Evolutionary conservation across 805 yeast genomes (phyloP).

Genomic region (Starmerella bombicola): DNA sequence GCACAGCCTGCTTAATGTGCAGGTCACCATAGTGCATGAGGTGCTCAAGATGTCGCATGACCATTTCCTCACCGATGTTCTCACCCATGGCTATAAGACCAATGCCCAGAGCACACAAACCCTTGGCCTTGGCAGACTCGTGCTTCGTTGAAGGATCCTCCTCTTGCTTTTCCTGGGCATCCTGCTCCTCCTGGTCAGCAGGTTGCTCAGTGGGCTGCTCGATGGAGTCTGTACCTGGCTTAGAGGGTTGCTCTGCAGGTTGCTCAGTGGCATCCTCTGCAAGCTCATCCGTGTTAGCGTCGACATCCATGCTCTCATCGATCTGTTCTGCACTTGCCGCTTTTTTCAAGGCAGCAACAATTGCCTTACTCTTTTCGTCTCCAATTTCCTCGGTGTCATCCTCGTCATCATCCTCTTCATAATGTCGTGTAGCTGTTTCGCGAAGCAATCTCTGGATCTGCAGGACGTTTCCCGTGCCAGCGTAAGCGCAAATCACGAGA

Average conservation of each 20-base stretch:
- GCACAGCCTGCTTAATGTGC: constrained; percentile 83
- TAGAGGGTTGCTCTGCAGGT: too few species aligned
- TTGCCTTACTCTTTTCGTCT: constrained; percentile 3
- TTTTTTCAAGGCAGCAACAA: constrained; percentile 10
- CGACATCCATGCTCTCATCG: not conserved
- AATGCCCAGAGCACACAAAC: constrained; percentile 86
- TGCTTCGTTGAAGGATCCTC: constrained; percentile 25
- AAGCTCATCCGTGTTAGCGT: constrained; percentile 21
- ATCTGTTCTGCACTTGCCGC: constrained; percentile 3
- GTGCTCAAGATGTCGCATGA: constrained; percentile 91
- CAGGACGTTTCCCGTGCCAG: constrained; percentile 94
- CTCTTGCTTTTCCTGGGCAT: constrained; percentile 24
- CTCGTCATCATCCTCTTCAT: constrained; percentile 51
- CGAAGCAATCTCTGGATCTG: constrained; percentile 85
- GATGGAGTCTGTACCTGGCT: constrained; percentile 19
- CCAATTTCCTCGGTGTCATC: constrained; percentile 37
- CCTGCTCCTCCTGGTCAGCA: constrained; percentile 10
- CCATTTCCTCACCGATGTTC: constrained; percentile 95
- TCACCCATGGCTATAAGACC: constrained; percentile 96
- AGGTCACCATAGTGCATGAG: constrained; percentile 95
- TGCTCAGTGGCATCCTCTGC: constrained; percentile 9
- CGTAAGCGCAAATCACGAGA: constrained; percentile 85
- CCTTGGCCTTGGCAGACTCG: constrained; percentile 45
- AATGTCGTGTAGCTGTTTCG: constrained; percentile 56
- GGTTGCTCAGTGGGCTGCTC: not conserved